phyloP scores from a whole-genome alignment of 768 basidiomycete genomes.

The Kondoa malvinella region DNA sequence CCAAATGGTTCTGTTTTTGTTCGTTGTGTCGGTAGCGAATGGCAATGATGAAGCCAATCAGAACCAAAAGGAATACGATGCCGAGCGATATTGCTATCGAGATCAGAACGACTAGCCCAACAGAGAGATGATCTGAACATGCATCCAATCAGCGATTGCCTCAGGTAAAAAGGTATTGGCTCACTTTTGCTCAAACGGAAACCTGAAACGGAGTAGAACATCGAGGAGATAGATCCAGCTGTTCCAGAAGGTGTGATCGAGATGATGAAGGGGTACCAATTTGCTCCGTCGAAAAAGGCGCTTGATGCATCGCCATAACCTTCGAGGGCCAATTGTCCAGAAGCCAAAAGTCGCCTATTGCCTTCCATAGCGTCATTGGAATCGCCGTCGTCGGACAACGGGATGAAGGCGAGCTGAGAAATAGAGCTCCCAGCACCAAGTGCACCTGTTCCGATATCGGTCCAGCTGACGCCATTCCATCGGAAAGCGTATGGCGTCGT shows the following conservation, averaged over 20 bases:
- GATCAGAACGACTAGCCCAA: conserved; percentile 85
- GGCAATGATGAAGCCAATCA: conserved; percentile 75
- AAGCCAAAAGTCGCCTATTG: conserved; percentile 79
- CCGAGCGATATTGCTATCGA: conserved; percentile 94
- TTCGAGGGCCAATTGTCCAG: conserved; percentile 53
- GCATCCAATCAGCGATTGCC: conserved; percentile 14
- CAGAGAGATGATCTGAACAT: conserved; percentile 54
- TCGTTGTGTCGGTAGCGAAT: conserved; percentile 59
- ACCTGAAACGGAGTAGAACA: conserved; percentile 64
- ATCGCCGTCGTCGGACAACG: conserved; percentile 57
- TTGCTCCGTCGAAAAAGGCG: conserved; percentile 70
- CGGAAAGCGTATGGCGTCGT: conserved; percentile 54
- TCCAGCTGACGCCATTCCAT: conserved; percentile 74
- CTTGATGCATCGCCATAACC: conserved; percentile 64
- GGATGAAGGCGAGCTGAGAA: conserved; percentile 76
- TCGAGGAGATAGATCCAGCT: conserved; percentile 51
- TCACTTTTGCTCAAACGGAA: conserved; percentile 46
- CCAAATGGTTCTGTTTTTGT: conserved; percentile 33
- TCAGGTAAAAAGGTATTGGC: conserved; percentile 11
- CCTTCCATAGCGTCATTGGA: conserved; percentile 51
- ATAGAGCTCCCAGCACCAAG: conserved; percentile 40
- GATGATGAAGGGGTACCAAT: conserved; percentile 63
- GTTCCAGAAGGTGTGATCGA: conserved; percentile 49
- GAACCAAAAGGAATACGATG: conserved; percentile 67
- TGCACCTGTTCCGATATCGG: conserved; percentile 40